These are phyloP conservation scores for Thelonectria olida DNA, from an alignment of 2,329 filamentous ascomycete species.

Conservation along the genomic window DNA sequence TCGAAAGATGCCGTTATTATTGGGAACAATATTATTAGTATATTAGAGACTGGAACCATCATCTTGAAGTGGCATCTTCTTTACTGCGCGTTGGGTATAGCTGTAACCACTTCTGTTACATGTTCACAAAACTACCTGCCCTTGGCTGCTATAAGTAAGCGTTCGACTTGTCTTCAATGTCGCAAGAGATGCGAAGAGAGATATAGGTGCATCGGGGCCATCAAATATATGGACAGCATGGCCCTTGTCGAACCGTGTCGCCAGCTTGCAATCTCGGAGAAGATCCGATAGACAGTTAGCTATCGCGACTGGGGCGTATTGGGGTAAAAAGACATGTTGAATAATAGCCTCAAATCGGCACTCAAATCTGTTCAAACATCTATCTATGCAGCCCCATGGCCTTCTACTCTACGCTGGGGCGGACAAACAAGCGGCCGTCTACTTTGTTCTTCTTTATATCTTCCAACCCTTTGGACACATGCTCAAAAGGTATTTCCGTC, in stretches of 20 bases:
- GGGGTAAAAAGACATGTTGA: too few species aligned
- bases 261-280: neutral
- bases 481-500: constrained; percentile 17
- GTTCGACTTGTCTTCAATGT: neutral
- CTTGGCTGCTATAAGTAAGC: neutral
- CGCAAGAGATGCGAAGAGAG: neutral
- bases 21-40: too few species aligned
- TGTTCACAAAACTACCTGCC: neutral
- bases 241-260: neutral
- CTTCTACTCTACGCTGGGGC: constrained; percentile 2
- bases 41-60: too few species aligned
- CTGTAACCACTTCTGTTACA: neutral
- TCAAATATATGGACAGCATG: neutral
- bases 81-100: neutral
- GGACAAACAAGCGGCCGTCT: constrained; percentile 15
- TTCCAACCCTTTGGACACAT: constrained; percentile 11
- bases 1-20: too few species aligned
- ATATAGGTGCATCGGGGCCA: neutral
- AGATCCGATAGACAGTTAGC: neutral
- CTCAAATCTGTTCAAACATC: too few species aligned
- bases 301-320: too few species aligned
- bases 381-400: too few species aligned
- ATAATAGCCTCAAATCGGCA: too few species aligned
- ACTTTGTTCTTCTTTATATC: constrained; percentile 9
- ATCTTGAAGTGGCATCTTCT: neutral